phyloP scores from a whole-genome alignment of 2,329 filamentous ascomycete species.

The Colletotrichum lentis region DNA sequence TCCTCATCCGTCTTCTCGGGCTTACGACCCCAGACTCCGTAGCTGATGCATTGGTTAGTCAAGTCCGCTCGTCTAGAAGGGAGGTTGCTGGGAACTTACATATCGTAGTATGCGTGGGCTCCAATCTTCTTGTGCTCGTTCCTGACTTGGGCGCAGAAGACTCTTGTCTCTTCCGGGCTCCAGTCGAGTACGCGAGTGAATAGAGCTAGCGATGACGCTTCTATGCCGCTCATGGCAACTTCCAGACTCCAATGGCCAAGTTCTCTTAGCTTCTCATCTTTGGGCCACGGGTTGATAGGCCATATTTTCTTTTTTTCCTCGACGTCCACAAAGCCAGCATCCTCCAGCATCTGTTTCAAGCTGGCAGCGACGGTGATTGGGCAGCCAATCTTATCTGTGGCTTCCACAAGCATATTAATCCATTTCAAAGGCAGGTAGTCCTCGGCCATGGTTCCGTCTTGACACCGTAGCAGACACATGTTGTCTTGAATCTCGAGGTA shows the following conservation, averaged over 20 bases:
- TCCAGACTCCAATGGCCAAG: slow-evolving; percentile 47
- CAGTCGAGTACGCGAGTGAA: slow-evolving; percentile 48
- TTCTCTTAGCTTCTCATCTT: slow-evolving; percentile 59
- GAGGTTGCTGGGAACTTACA: slow-evolving; percentile 43
- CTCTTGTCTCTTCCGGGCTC: slow-evolving; percentile 46
- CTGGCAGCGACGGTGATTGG: slow-evolving; percentile 7
- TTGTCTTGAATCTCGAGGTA: slow-evolving; percentile 47
- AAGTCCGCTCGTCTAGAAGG: fast-evolving
- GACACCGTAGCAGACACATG: slow-evolving; percentile 41
- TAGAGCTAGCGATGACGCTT: slow-evolving; percentile 46
- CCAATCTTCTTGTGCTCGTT: slow-evolving; percentile 45
- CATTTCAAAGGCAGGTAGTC: slow-evolving; percentile 43
- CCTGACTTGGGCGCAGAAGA: slow-evolving; percentile 47
- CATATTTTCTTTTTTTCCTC: slow-evolving; percentile 56
- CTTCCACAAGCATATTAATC: slow-evolving; percentile 48
- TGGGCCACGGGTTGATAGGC: slow-evolving; percentile 61
- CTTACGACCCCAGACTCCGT: slow-evolving; percentile 24
- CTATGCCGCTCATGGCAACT: slow-evolving; percentile 44
- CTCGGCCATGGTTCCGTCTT: slow-evolving; percentile 45
- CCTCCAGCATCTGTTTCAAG: slow-evolving; percentile 52
- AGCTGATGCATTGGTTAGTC: slow-evolving; percentile 10
- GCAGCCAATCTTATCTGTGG: background rate
- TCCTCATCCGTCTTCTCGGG: slow-evolving; percentile 19
- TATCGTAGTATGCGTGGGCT: slow-evolving; percentile 50
- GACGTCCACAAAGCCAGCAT: slow-evolving; percentile 57